Evolutionary conservation across 2,329 filamentous ascomycete genomes (phyloP).

Genomic region (Aspergillus quadrilineatus): DNA sequence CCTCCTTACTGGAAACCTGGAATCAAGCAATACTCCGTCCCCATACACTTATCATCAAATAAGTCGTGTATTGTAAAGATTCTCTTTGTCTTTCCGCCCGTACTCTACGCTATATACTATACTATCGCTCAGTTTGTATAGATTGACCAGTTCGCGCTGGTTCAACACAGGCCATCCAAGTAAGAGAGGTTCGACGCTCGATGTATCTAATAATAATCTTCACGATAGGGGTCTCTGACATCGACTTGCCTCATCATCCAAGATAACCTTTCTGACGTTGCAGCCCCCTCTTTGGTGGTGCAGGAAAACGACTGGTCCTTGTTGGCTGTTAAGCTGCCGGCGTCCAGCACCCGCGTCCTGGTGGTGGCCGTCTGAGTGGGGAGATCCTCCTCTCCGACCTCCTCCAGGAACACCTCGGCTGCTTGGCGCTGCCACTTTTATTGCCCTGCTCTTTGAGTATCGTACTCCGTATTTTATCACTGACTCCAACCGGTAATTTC

Average conservation of each 20-base stretch:
- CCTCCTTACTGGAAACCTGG: slow-evolving; percentile 24
- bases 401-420: slow-evolving; percentile 27
- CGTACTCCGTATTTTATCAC: slow-evolving; percentile 3
- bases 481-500: background rate
- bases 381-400: slow-evolving; percentile 26
- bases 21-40: slow-evolving; percentile 15
- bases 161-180: background rate
- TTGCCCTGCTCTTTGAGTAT: slow-evolving; percentile 3
- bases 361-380: slow-evolving; percentile 23
- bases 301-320: slow-evolving; percentile 17
- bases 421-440: slow-evolving; percentile 20
- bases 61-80: background rate
- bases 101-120: background rate
- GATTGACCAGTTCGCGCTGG: background rate
- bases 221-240: background rate
- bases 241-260: background rate
- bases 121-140: background rate
- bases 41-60: background rate
- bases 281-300: slow-evolving; percentile 5
- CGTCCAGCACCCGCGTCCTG: slow-evolving; percentile 22
- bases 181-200: background rate
- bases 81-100: slow-evolving; percentile 5
- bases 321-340: slow-evolving; percentile 11
- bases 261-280: slow-evolving; percentile 9
- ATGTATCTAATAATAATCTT: background rate